Evolutionary conservation across 2,329 filamentous ascomycete genomes (phyloP).

Genomic region (Hirsutella thompsonii): DNA sequence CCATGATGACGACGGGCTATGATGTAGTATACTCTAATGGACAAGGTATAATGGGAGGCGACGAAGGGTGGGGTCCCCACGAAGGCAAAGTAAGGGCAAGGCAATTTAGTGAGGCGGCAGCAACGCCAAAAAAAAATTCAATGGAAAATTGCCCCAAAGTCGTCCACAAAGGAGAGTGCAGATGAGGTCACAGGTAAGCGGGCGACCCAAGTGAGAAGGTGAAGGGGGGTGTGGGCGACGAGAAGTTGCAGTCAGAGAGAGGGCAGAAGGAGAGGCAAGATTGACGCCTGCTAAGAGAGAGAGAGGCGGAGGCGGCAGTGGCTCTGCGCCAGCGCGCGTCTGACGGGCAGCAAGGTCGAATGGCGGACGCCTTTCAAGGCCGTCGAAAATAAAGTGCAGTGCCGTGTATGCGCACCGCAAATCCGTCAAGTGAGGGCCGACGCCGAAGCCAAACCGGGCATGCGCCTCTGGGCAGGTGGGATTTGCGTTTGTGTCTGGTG

Average conservation of each 20-base stretch:
- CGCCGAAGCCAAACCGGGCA: background rate
- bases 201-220: background rate
- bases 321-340: slow-evolving; percentile 5
- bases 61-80: slow-evolving; percentile 14
- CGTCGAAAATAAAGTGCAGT: background rate
- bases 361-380: too few species aligned
- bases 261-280: background rate
- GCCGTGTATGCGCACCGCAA: background rate
- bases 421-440: background rate
- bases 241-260: background rate
- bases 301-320: background rate
- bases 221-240: slow-evolving; percentile 1
- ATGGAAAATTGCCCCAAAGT: slow-evolving; percentile 3
- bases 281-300: background rate
- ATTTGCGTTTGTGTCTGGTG: slow-evolving; percentile 16
- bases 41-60: slow-evolving; percentile 11
- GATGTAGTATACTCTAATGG: slow-evolving; percentile 26
- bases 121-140: slow-evolving; percentile 12
- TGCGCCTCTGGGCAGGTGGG: slow-evolving; percentile 4
- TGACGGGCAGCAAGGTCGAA: too few species aligned
- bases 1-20: slow-evolving; percentile 38
- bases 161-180: slow-evolving; percentile 13
- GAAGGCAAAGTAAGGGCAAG: slow-evolving; percentile 14
- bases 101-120: slow-evolving; percentile 5
- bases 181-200: slow-evolving; percentile 27